Evolutionary conservation across 1,284 basidiomycete genomes (phyloP).

Genomic region (Inonotus obliquus): DNA sequence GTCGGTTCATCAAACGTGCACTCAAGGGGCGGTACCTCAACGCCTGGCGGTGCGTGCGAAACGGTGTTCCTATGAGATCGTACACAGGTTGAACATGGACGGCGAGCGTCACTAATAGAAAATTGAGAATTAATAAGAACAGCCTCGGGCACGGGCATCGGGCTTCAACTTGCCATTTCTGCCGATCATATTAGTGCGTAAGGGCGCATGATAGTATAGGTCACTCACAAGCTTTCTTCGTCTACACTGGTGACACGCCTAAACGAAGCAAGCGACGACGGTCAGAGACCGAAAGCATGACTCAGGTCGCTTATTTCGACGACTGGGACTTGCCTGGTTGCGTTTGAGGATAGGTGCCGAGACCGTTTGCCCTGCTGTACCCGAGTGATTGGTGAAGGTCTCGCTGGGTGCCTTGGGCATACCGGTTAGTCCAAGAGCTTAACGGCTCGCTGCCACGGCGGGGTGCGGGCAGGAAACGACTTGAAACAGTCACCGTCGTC

Average conservation of each 20-base stretch:
- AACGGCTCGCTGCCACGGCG: background rate
- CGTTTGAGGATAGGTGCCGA: conserved; percentile 53
- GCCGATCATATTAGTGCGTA: conserved; percentile 6
- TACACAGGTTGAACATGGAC: conserved; percentile 32
- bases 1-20: conserved; percentile 67
- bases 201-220: too few species aligned
- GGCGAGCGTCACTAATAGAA: conserved; percentile 45
- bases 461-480: background rate
- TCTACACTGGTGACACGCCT: conserved; percentile 53
- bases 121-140: conserved; percentile 12
- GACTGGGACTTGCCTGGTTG: conserved; percentile 44
- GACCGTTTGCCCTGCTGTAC: conserved; percentile 21
- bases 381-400: background rate
- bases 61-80: conserved; percentile 30
- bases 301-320: background rate
- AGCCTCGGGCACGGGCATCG: conserved; percentile 20
- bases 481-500: background rate
- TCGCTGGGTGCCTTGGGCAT: conserved; percentile 11
- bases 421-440: background rate
- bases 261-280: background rate
- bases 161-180: conserved; percentile 58
- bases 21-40: conserved; percentile 48
- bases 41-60: conserved; percentile 36
- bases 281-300: background rate
- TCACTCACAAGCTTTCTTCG: conserved; percentile 64